Evolutionary conservation across 306 rosid genomes (phyloP), one percentile per base, ranked within the genome.

Genomic region (Trifolium pratense): DNA sequence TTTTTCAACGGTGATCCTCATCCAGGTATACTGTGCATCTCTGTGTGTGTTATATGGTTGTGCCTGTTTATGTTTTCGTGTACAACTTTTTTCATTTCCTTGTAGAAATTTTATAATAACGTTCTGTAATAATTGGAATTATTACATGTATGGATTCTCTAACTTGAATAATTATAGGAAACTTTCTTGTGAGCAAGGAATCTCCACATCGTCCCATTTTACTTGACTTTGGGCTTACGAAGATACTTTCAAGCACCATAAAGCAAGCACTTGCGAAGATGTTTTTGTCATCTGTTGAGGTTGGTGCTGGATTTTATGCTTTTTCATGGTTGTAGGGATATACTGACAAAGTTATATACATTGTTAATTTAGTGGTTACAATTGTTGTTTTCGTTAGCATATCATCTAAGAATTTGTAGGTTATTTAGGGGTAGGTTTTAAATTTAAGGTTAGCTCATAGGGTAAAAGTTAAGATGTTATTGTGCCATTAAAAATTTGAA

Each of bases 1-100:
- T 90, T 95, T 84, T 95, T 95, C 75, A 95, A 95, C 39, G 97
- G 99, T 76, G 99, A 95, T 74, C 99, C 99, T 56, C 99, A 95
- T 87, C 99, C 97, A 10, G 99, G 99, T 91, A 86, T 42, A 73
- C 40, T 76, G 53, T 17, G 63, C 23, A 45, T 40, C 68, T 72
- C 70, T 72, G 40, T 62, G 29, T 56, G 58, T 4, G 13, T 43
- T 15, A 7, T 13, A 45, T 37, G 18, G n/a, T 36, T 18, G 56
- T 52, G 55, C 61, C 17, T 25, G 42, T 36, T 7, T 61, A 32
- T 58, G 21, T 18, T 59, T 59, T 16, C 69, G 52, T 52, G 66
- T 61, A 29, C 21, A 7, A 17, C 16, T 72, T 53, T 36, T 23
- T 29, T 73, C 36, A 45, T 45, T 72, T 66, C 60, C 13, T 49